These are phyloP conservation scores for Pseudogymnoascus sp. DNA, from an alignment of 2,329 filamentous ascomycete species.

Conservation along the genomic window DNA sequence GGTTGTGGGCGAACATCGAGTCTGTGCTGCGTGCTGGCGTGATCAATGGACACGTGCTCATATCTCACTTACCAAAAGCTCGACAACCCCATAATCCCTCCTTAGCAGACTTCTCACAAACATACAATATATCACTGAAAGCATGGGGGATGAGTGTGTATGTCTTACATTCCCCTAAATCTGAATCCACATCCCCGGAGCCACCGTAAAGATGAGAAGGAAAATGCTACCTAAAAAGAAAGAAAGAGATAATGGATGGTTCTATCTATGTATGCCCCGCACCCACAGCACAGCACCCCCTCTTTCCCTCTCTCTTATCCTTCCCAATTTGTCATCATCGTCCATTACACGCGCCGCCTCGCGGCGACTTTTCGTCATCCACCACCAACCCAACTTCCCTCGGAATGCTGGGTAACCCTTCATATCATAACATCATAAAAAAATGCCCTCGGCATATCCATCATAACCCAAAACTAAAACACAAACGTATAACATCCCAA, in stretches of 20 bases:
- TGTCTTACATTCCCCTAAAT: too few relatives aligned
- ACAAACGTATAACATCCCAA: not conserved
- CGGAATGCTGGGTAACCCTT: not conserved
- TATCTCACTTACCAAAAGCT: too few relatives aligned
- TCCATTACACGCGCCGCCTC: not conserved
- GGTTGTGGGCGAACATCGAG: too few relatives aligned
- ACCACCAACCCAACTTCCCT: not conserved
- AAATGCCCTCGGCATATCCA: not conserved
- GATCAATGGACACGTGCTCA: too few relatives aligned
- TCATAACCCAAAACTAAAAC: not conserved
- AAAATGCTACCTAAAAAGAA: not conserved
- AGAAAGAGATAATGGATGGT: not conserved
- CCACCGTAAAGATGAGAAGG: not conserved
- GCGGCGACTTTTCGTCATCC: not conserved
- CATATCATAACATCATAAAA: slow-evolving; percentile 4
- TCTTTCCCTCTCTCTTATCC: not conserved
- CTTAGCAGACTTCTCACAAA: too few relatives aligned
- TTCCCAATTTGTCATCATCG: not conserved
- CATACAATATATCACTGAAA: too few relatives aligned
- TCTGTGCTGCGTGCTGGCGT: too few relatives aligned
- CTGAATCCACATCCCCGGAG: not conserved
- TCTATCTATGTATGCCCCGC: slow-evolving; percentile 2
- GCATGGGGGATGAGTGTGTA: too few relatives aligned
- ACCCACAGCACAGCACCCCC: not conserved
- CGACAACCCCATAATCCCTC: too few relatives aligned